These are phyloP conservation scores for Rhytidiadelphus loreus DNA, from an alignment of 225 moss, liverwort and hornwort genomes.

Conservation along the genomic window DNA sequence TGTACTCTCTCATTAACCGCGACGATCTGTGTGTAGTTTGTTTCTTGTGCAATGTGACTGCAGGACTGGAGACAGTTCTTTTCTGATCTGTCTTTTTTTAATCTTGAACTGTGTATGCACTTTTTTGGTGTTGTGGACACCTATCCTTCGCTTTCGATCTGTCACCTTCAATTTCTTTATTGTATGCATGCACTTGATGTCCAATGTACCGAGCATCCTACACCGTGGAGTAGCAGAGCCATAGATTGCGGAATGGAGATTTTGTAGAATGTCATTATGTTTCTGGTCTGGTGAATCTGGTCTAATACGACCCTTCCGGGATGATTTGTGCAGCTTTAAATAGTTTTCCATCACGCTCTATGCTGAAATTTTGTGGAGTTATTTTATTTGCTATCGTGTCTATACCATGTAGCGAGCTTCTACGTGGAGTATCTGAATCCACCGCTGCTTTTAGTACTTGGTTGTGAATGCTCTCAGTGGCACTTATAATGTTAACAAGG, in stretches of 20 bases:
- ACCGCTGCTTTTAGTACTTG: background rate
- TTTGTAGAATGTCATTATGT: background rate
- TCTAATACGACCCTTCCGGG: background rate
- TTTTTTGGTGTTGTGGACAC: background rate
- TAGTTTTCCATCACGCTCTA: background rate
- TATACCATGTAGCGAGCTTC: background rate
- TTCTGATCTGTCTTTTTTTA: no score
- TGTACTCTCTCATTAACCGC: background rate
- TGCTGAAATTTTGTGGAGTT: background rate
- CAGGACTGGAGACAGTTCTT: background rate
- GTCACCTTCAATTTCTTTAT: background rate
- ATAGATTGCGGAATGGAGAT: background rate
- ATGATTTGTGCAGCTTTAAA: background rate
- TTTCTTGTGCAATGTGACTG: background rate
- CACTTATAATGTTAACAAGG: background rate
- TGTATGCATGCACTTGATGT: background rate
- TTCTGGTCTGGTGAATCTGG: background rate
- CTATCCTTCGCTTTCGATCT: background rate
- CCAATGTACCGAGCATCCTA: background rate
- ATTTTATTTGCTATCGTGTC: background rate
- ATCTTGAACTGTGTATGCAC: background rate
- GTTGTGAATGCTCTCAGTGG: background rate
- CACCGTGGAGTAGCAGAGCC: background rate
- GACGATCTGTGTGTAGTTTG: background rate
- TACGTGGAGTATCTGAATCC: background rate